phyloP scores from a whole-genome alignment of 208 protist genomes.

The Leishmania amazonensis region DNA sequence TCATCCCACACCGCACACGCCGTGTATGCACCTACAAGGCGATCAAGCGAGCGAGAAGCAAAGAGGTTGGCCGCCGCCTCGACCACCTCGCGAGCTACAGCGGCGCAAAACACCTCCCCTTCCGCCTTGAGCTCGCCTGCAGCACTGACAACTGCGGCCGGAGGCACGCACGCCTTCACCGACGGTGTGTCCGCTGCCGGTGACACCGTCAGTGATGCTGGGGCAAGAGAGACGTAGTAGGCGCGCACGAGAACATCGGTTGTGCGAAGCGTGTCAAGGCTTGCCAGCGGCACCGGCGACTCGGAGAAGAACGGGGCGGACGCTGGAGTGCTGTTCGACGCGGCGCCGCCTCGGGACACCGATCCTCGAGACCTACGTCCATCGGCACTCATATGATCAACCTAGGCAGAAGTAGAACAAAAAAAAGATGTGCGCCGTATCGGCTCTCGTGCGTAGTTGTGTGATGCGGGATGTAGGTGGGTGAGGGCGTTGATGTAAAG shows the following conservation, averaged over 20 bases:
- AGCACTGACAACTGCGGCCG: background rate
- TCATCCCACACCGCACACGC: slow-evolving; percentile 80
- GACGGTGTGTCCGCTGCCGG: background rate
- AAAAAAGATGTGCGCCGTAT: background rate
- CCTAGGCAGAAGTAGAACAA: no score
- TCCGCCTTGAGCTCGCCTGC: slow-evolving; percentile 6
- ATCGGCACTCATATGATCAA: slow-evolving; percentile 17
- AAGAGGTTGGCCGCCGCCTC: slow-evolving; percentile 50
- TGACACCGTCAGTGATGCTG: background rate
- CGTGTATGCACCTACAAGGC: slow-evolving; percentile 63
- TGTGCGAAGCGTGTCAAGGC: slow-evolving; percentile 24
- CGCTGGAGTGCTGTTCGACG: background rate
- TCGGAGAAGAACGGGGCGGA: slow-evolving; percentile 19
- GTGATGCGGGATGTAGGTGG: background rate
- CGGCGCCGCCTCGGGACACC: slow-evolving; percentile 10
- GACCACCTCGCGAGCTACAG: slow-evolving; percentile 74
- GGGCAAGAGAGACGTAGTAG: slow-evolving; percentile 16
- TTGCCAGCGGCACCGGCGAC: slow-evolving; percentile 23
- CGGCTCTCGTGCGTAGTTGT: no score
- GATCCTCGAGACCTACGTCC: slow-evolving; percentile 20
- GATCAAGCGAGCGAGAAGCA: slow-evolving; percentile 58
- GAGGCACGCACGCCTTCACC: background rate
- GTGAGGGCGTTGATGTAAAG: background rate
- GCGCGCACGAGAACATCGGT: slow-evolving; percentile 26
- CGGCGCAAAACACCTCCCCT: slow-evolving; percentile 60